phyloP scores from a whole-genome alignment of 108 stramenopile genomes.

The Stephanodiscus minutulus region DNA sequence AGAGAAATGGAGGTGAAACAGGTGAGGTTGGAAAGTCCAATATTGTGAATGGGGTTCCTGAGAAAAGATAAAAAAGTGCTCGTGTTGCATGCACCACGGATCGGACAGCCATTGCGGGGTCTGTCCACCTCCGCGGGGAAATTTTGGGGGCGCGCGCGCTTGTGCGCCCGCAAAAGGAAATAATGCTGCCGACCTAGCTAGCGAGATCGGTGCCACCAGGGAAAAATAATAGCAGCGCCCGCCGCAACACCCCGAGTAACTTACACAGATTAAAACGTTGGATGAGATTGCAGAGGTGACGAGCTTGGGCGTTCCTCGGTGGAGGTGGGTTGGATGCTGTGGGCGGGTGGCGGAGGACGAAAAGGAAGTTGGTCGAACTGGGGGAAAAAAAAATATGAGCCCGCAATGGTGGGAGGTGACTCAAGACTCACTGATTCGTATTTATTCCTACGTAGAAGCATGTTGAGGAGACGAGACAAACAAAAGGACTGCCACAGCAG shows the following conservation, averaged over 20 bases:
- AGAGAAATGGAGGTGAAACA: background rate
- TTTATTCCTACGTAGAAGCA: no score
- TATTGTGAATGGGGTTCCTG: background rate
- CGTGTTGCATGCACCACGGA: no score
- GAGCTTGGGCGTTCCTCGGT: background rate
- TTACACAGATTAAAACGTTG: background rate
- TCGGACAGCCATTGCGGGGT: no score
- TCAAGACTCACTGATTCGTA: no score
- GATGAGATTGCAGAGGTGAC: background rate
- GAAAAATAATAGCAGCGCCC: slow-evolving; percentile 25
- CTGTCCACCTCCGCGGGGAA: background rate
- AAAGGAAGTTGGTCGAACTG: no score
- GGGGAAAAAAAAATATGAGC: no score
- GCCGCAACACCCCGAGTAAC: background rate
- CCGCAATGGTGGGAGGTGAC: no score
- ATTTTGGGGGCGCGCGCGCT: background rate
- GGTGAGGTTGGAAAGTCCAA: background rate
- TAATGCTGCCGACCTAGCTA: background rate
- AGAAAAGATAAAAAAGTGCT: background rate
- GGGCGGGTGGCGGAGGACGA: background rate
- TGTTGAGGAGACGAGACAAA: no score
- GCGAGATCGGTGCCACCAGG: slow-evolving; percentile 8
- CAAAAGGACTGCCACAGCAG: no score
- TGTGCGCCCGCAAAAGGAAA: background rate
- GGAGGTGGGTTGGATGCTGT: background rate